Conservation (phyloP, 768 basidiomycete genomes). For the Coprinopsis sp. region DNA sequence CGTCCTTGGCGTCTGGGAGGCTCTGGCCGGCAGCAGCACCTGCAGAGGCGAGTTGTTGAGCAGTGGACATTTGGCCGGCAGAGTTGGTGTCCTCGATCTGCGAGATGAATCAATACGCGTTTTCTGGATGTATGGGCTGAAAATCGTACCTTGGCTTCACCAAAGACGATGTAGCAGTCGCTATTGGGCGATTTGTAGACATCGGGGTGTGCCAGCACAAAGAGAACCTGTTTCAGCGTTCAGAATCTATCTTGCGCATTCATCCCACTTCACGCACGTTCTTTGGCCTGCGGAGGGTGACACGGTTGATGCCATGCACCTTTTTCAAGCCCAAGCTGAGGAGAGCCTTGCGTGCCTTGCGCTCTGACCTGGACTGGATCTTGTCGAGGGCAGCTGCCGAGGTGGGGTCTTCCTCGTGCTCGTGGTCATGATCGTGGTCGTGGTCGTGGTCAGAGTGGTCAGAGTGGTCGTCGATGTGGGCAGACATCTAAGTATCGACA, state of each 20-base stretch:
- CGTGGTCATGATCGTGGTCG: slow-evolving; percentile 49
- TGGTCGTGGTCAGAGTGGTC: slow-evolving; percentile 63
- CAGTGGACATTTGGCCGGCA: slow-evolving; percentile 68
- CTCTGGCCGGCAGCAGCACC: slow-evolving; percentile 34
- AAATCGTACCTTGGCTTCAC: slow-evolving; percentile 79
- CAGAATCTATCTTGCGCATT: neutral
- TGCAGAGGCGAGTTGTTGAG: slow-evolving; percentile 69
- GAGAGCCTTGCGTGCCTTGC: slow-evolving; percentile 93
- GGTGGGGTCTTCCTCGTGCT: slow-evolving; percentile 53
- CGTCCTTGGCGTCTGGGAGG: slow-evolving; percentile 48
- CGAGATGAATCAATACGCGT: neutral
- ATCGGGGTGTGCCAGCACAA: slow-evolving; percentile 90
- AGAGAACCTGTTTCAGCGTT: slow-evolving; percentile 58
- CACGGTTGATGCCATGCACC: slow-evolving; percentile 89
- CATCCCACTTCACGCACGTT: slow-evolving; percentile 56
- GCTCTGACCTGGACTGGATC: slow-evolving; percentile 90
- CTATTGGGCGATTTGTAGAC: slow-evolving; percentile 98
- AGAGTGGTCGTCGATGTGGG: slow-evolving; percentile 78
- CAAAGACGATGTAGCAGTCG: slow-evolving; percentile 99
- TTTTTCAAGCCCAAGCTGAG: slow-evolving; percentile 88
- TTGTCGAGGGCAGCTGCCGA: slow-evolving; percentile 85
- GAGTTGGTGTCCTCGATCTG: slow-evolving; percentile 88
- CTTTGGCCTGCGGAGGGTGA: slow-evolving; percentile 92
- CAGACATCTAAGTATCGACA: slow-evolving; percentile 53
- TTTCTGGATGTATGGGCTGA: neutral